phyloP scores from a whole-genome alignment of 805 yeast species.

The Wickerhamiella occidentalis region DNA sequence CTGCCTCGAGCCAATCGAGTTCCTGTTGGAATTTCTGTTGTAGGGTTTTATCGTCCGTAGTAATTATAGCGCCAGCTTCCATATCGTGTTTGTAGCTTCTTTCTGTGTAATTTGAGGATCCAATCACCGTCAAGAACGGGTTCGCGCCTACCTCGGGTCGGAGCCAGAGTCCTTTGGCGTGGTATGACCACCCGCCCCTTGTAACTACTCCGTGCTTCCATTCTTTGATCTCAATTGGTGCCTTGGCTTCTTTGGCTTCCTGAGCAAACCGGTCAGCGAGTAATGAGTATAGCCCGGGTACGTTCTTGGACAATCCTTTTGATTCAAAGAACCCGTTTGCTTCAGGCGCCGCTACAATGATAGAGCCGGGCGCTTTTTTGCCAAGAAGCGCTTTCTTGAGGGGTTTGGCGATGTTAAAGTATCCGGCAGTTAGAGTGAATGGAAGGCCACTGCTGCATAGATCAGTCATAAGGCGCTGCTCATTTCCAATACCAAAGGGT shows the following conservation, averaged over 20 bases:
- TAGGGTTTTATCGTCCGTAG: conserved; percentile 55
- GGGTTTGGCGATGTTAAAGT: conserved; percentile 79
- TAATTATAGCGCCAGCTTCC: conserved; percentile 72
- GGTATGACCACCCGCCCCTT: conserved; percentile 90
- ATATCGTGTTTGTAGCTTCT: conserved; percentile 80
- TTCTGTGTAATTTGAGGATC: conserved; percentile 87
- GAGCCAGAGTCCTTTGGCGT: conserved; percentile 93
- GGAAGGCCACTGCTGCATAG: conserved; percentile 34
- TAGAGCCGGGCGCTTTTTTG: conserved; percentile 41
- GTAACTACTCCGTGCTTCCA: conserved; percentile 85
- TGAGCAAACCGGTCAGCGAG: conserved; percentile 58
- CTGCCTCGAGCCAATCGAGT: conserved; percentile 43
- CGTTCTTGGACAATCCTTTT: conserved; percentile 61
- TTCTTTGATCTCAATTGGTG: conserved; percentile 48
- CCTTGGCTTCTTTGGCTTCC: conserved; percentile 35
- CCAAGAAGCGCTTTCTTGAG: conserved; percentile 47
- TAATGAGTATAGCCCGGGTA: conserved; percentile 79
- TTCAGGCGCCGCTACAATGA: conserved; percentile 83
- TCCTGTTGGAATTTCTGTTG: conserved; percentile 49
- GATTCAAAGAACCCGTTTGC: conserved; percentile 91
- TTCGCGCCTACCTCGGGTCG: conserved; percentile 29
- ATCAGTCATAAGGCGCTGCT: conserved; percentile 48
- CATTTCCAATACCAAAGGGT: conserved; percentile 76
- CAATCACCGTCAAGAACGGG: conserved; percentile 58
- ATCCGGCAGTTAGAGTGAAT: conserved; percentile 94